Percentiles rank a stretch among this genome's conserved stretches.
Evolutionary conservation across 805 yeast genomes (phyloP).

Genomic region (Candida orba): DNA sequence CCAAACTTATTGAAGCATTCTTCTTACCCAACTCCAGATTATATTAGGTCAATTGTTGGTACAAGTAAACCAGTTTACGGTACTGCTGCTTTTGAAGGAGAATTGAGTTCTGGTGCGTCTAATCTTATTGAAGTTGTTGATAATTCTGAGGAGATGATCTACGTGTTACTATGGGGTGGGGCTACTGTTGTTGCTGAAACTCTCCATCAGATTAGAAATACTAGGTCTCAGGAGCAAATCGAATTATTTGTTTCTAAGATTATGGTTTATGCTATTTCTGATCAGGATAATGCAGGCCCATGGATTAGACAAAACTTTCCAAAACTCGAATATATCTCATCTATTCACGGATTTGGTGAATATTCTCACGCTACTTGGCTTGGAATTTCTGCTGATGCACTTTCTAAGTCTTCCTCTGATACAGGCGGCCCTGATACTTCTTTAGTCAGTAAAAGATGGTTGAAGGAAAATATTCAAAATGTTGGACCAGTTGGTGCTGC

Average conservation of each 20-base stretch:
- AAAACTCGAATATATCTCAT: conserved; percentile 20
- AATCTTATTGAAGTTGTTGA: conserved; percentile 22
- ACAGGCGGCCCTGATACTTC: conserved; percentile 23
- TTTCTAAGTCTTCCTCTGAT: conserved; percentile 17
- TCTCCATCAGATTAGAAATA: conserved; percentile 17
- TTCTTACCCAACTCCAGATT: conserved; percentile 22
- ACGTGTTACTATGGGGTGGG: conserved; percentile 27
- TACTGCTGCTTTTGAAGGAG: conserved; percentile 13
- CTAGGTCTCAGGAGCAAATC: conserved; percentile 12
- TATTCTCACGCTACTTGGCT: conserved; percentile 26
- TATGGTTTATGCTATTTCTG: conserved; percentile 25
- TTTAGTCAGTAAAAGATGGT: conserved; percentile 23
- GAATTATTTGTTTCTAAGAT: conserved; percentile 16
- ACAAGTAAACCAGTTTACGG: conserved; percentile 24
- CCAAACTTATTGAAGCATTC: conserved; percentile 23
- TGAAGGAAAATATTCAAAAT: conserved; percentile 15
- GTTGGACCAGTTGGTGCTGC: conserved; percentile 25
- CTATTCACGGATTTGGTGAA: conserved; percentile 24
- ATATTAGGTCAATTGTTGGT: conserved; percentile 21
- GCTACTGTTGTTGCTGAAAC: conserved; percentile 28
- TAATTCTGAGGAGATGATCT: conserved; percentile 14
- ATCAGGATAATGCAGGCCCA: conserved; percentile 28
- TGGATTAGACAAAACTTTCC: conserved; percentile 27
- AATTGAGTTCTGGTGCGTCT: conserved; percentile 22
- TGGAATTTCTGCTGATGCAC: conserved; percentile 25